phyloP scores from a whole-genome alignment of 2,329 filamentous ascomycete species.

The Fusarium xylarioides region DNA sequence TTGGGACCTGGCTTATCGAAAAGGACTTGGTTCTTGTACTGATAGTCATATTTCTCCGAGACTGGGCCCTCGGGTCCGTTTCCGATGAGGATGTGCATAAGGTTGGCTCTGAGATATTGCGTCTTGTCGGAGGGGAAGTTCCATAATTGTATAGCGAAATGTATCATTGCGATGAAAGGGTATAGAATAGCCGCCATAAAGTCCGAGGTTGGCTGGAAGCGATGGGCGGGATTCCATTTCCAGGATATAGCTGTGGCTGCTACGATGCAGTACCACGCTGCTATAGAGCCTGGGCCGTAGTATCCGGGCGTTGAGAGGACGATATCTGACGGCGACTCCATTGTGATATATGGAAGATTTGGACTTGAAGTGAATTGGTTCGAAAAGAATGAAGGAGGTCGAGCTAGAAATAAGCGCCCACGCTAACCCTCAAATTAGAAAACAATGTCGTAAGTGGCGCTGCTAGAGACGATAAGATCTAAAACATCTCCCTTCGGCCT shows the following conservation, averaged over 20 bases:
- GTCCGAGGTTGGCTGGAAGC: not conserved
- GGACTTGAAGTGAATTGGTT: fast-evolving
- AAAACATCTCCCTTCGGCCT: not conserved
- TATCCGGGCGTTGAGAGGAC: not conserved
- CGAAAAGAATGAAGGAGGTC: fast-evolving
- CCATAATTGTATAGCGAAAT: not conserved
- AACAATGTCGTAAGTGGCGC: not conserved
- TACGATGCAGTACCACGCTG: not conserved
- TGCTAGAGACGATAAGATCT: not conserved
- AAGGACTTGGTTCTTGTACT: not conserved
- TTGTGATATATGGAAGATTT: fast-evolving
- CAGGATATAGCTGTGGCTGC: not conserved
- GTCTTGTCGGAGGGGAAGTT: not conserved
- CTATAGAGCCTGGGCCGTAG: not conserved
- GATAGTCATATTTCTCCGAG: not conserved
- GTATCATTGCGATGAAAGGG: not conserved
- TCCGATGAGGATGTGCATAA: not conserved
- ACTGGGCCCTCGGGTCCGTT: not conserved
- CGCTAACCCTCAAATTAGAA: not conserved
- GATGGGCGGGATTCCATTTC: not conserved
- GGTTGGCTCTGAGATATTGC: not conserved
- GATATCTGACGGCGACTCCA: fast-evolving
- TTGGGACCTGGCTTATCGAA: not conserved
- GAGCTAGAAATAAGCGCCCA: not conserved
- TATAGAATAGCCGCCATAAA: not conserved